Conservation (phyloP, 345 rosid species). For the Eucalyptus cloeziana region DNA sequence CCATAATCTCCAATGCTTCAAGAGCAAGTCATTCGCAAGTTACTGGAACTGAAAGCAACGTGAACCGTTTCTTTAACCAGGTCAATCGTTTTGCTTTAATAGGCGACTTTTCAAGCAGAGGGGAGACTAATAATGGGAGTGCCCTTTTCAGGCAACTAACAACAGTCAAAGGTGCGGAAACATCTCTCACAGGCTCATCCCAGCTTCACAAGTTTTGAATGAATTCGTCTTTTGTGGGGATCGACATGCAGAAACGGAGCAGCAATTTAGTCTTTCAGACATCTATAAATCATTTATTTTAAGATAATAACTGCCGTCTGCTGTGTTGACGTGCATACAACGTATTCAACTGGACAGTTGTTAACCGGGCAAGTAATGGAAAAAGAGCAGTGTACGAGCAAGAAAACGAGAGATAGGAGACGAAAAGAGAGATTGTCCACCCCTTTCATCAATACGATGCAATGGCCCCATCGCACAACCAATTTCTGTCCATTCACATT, state of each 20-base stretch:
- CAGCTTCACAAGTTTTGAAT: neutral
- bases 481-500: neutral
- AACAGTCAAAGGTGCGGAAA: neutral
- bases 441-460: neutral
- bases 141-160: neutral
- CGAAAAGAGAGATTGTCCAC: neutral
- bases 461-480: neutral
- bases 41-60: neutral
- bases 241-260: neutral
- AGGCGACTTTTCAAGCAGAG: neutral
- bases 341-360: neutral
- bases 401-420: neutral
- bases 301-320: neutral
- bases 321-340: neutral
- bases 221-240: neutral
- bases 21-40: neutral
- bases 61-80: neutral
- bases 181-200: neutral
- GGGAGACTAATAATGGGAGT: neutral
- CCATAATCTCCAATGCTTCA: neutral
- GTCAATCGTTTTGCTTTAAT: neutral
- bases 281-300: neutral
- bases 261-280: neutral
- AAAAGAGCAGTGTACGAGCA: neutral
- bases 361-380: neutral